phyloP scores from a whole-genome alignment of 75 land plant genomes.

The Selaginella tamariscina region DNA sequence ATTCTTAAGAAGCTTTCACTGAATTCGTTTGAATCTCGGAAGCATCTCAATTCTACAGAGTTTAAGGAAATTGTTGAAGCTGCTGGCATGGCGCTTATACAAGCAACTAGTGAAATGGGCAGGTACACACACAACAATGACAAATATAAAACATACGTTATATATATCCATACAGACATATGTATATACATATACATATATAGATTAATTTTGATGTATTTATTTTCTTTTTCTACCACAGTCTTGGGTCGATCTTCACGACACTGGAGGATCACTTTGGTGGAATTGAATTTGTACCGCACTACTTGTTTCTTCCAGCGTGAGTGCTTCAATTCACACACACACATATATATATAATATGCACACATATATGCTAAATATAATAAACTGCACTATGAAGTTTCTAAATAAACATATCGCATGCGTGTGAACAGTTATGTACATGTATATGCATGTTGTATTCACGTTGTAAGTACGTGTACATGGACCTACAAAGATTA shows the following conservation, averaged over 20 bases:
- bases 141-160: no score
- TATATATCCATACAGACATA: no score
- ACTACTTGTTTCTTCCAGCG: slow-evolving; percentile 1
- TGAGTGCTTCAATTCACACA: neutral
- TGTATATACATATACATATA: no score
- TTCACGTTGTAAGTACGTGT: no score
- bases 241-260: neutral
- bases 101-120: neutral
- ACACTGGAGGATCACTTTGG: neutral
- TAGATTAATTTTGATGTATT: neutral
- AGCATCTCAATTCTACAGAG: neutral
- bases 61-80: neutral
- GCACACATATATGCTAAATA: no score
- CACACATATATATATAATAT: no score
- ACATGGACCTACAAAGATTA: no score
- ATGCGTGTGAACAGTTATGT: no score
- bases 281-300: neutral
- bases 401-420: no score
- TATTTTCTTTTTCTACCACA: neutral
- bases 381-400: no score
- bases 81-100: neutral
- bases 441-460: no score
- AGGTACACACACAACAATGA: no score
- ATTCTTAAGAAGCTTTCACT: neutral
- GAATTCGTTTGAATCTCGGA: neutral